Conservation (phyloP, 352 stramenopile species). For the Pythium sp. region DNA sequence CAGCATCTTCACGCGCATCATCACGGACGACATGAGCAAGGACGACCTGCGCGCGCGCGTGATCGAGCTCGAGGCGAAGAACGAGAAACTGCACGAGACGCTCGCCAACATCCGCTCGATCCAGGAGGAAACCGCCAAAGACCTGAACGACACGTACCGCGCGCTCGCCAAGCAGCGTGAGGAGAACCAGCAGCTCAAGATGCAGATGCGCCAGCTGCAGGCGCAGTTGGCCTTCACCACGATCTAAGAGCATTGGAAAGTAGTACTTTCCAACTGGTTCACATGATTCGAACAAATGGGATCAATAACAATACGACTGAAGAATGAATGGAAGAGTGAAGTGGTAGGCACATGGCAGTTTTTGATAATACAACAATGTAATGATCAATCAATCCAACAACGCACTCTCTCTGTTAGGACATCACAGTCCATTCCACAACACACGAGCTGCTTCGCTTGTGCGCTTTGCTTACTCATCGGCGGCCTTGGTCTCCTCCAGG, state of each 20-base stretch:
- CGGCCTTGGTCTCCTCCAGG: conserved; percentile 65
- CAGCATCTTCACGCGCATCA: conserved; percentile 79
- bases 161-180: conserved; percentile 44
- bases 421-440: background rate
- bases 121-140: conserved; percentile 51
- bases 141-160: conserved; percentile 48
- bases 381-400: background rate
- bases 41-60: conserved; percentile 66
- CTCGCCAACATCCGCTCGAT: conserved; percentile 62
- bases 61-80: conserved; percentile 64
- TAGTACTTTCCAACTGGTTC: background rate
- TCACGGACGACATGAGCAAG: conserved; percentile 79
- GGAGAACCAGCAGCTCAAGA: conserved; percentile 60
- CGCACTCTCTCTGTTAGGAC: background rate
- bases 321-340: background rate
- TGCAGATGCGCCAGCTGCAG: conserved; percentile 63
- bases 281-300: background rate
- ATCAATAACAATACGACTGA: background rate
- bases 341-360: conserved; percentile 1
- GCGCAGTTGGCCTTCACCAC: conserved; percentile 51
- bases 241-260: conserved; percentile 25
- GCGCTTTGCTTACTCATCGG: conserved; percentile 30
- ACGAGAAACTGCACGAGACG: conserved; percentile 78
- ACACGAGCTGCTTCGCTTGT: background rate
- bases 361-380: conserved; percentile 5